phyloP scores from a whole-genome alignment of 1,139 yeast species.

The Ogataea hybrid region DNA sequence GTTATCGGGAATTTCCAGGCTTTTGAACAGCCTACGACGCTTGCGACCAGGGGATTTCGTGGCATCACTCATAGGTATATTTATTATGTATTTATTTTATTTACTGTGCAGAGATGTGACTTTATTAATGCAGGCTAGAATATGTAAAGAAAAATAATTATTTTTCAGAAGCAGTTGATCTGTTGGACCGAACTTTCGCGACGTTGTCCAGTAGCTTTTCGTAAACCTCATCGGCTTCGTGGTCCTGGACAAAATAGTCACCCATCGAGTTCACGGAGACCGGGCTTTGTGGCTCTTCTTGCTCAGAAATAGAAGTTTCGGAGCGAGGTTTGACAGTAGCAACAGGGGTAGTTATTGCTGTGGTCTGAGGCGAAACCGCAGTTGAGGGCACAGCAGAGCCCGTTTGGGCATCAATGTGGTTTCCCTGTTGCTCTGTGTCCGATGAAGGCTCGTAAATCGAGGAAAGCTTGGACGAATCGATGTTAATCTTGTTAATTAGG shows the following conservation, averaged over 20 bases:
- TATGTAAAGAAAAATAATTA: neutral
- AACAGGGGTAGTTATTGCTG: neutral
- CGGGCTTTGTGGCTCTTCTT: slow-evolving; percentile 21
- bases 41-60: slow-evolving; percentile 1
- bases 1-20: slow-evolving; percentile 24
- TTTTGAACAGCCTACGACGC: slow-evolving; percentile 15
- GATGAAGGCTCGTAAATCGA: slow-evolving; percentile 44
- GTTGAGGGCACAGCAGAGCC: neutral
- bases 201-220: slow-evolving; percentile 69
- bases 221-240: slow-evolving; percentile 57
- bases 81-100: neutral
- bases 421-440: neutral
- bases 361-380: neutral
- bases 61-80: neutral
- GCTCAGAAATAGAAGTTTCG: slow-evolving; percentile 2
- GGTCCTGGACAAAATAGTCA: slow-evolving; percentile 17
- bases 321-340: neutral
- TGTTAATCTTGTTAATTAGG: slow-evolving; percentile 63
- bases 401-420: neutral
- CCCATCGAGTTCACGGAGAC: slow-evolving; percentile 22
- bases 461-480: slow-evolving; percentile 47
- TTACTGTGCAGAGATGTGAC: slow-evolving; percentile 1
- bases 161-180: slow-evolving; percentile 18
- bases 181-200: slow-evolving; percentile 58
- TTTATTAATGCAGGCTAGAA: slow-evolving; percentile 1